Percentiles rank a stretch among this genome's conserved stretches.
These are phyloP conservation scores for Colletotrichum eleusines DNA, from an alignment of 2,329 filamentous ascomycete species.

Conservation along the genomic window DNA sequence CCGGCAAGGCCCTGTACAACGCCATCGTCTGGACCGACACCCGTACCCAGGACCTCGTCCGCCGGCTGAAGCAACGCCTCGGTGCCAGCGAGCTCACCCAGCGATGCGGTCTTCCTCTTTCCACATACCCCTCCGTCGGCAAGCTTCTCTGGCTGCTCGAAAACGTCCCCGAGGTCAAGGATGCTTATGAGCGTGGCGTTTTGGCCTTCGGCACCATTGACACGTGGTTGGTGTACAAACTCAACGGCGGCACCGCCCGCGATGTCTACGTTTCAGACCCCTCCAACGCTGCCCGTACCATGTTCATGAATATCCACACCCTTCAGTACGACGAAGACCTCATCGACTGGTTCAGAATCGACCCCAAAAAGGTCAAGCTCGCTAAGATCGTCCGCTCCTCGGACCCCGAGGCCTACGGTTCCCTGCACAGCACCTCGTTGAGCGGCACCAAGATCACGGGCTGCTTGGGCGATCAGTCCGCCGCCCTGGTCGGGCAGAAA, in stretches of 20 bases:
- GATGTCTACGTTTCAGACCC: constrained; percentile 81
- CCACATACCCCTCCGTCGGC: constrained; percentile 83
- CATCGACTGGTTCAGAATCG: constrained; percentile 80
- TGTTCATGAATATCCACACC: constrained; percentile 87
- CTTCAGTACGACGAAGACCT: constrained; percentile 80
- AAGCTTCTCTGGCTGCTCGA: constrained; percentile 84
- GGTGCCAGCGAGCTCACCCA: constrained; percentile 75
- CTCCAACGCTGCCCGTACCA: constrained; percentile 86
- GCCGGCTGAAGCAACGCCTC: constrained; percentile 75
- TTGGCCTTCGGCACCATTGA: constrained; percentile 86
- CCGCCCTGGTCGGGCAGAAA: constrained; percentile 83
- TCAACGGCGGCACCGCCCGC: constrained; percentile 76
- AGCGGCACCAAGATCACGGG: constrained; percentile 79
- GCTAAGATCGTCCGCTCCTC: constrained; percentile 84
- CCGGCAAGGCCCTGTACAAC: constrained; percentile 82
- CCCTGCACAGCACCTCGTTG: constrained; percentile 69
- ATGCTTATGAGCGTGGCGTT: constrained; percentile 77
- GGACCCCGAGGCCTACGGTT: constrained; percentile 76
- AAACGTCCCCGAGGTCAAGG: constrained; percentile 74
- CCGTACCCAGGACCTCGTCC: constrained; percentile 77
- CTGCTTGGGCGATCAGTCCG: constrained; percentile 85
- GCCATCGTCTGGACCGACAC: constrained; percentile 90
- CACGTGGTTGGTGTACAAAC: constrained; percentile 83
- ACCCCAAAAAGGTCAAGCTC: constrained; percentile 75
- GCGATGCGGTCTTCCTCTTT: constrained; percentile 81